Evolutionary conservation across 1,284 basidiomycete genomes (phyloP), one percentile per base, ranked within the genome.

Genomic region (Ustilago curta): DNA sequence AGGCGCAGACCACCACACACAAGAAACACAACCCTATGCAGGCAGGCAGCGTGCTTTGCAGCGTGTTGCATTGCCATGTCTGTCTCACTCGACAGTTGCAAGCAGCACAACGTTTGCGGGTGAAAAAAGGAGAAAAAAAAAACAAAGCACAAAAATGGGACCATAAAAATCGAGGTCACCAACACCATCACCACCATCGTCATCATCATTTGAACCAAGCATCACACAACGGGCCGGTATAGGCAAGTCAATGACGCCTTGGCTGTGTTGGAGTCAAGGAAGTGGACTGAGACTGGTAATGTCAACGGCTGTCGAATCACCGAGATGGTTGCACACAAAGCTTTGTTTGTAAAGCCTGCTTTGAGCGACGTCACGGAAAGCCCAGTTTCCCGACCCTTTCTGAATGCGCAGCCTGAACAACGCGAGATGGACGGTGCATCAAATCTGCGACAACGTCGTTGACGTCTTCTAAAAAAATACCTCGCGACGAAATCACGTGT

Each of bases 401-500:
- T 19, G 32, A 12, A 5, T 12, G n/a, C n/a, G n/a, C 19, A n/a
- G 8, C n/a, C 6, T 5, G 29, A 48, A 8, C 21, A 18, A 8
- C 25, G 12, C 9, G 25, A 48, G 18, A 48, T 11, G n/a, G 47
- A 19, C 25, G 18, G 18, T 48, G 27, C 29, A 29, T 19, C 27
- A n/a, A n/a, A 9, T 18, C 3, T 45, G 23, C 23, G 27, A 47
- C 16, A 16, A 63, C 53, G 48, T 45, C 53, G 29, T 43, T 19
- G 37, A 29, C 35, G 23, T n/a, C 40, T 52, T 14, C 16, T n/a
- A n/a, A n/a, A 40, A 12, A 45, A 40, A 4, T 18, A 16, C 14
- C 32, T 58, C 63, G 63, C 63, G 63, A 66, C 63, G 12, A 5
- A 44, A 59, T 66, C 63, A 66, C 63, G 63, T 66, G 63, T 53